Evolutionary conservation across 495 filamentous ascomycete species (phyloP), one percentile per base, ranked within the genome.

Genomic region (Acidiella bohemica): DNA sequence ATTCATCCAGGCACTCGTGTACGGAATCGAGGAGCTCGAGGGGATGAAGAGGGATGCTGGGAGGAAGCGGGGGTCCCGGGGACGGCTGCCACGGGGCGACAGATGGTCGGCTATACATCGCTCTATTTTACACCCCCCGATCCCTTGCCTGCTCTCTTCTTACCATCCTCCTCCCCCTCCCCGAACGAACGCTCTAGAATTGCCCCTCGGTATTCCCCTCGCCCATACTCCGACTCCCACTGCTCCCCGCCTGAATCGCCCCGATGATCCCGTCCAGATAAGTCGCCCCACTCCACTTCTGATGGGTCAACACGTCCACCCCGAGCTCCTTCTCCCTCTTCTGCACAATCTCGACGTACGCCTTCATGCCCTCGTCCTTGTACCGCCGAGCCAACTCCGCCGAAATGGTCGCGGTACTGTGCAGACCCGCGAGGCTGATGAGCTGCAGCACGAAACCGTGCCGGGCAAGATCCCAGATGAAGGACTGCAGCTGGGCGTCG

Each of bases 211-310:
- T 70, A 41, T 64, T 67, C 30, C 67, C 67, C 36, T 61, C 62
- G 3, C 67, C 67, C 55, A 70, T 65, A 41, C 55, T 57, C 53
- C 52, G 54, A 24, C 54, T 61, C 2, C 58, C 44, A 53, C 49
- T 52, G 59, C 82, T 93, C 10, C 90, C 87, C 53, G 82, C 93
- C 63, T 93, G 84, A 46, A 96, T 88, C 1, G 81, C 76, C 2
- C 88, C 87, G 23, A 97, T 53, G 24, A 97, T 90, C 2, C 85
- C 88, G 63, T 97, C 90, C 42, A 96, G 78, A 55, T 94, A 94
- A 13, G 66, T 67, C 0, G 90, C 90, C 9, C 90, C 90, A 52
- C 85, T 93, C 88, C 90, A 97, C 54, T 92, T 94, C 68, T 97
- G 90, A 59, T 97, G 90, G 23, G 88, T 97, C 42, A 97, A 67